Evolutionary conservation across 1,284 basidiomycete genomes (phyloP).

Genomic region (Ustilago trichophora): DNA sequence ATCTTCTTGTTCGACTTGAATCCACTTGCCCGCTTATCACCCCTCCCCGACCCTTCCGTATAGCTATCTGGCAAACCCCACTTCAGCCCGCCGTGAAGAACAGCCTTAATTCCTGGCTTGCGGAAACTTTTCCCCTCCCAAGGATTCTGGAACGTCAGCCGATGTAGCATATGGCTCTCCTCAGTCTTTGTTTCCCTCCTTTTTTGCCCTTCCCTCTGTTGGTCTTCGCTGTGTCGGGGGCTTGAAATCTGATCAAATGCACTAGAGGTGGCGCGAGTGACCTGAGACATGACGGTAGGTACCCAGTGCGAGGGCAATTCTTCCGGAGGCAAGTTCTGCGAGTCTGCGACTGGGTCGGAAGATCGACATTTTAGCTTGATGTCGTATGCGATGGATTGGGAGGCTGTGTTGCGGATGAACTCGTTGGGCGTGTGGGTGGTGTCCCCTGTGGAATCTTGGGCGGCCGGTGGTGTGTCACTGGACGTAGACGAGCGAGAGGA

Average conservation of each 20-base stretch:
- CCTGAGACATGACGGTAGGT: constrained; percentile 20
- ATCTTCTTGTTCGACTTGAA: constrained; percentile 30
- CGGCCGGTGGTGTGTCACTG: neutral
- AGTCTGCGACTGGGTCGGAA: constrained; percentile 25
- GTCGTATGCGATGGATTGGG: constrained; percentile 6
- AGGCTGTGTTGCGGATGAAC: neutral
- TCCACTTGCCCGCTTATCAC: constrained; percentile 7
- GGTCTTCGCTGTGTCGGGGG: too few relatives aligned
- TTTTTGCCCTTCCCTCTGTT: constrained; percentile 1
- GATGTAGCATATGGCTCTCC: constrained; percentile 32
- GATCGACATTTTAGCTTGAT: constrained; percentile 21
- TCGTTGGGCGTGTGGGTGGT: too few relatives aligned
- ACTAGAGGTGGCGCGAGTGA: constrained; percentile 25
- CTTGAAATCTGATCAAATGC: constrained; percentile 23
- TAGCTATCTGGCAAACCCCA: constrained; percentile 58
- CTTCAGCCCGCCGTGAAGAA: constrained; percentile 50
- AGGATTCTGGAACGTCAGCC: constrained; percentile 47
- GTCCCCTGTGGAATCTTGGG: too few relatives aligned
- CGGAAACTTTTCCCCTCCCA: constrained; percentile 46
- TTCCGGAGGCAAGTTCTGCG: constrained; percentile 8
- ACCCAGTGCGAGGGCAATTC: constrained; percentile 39
- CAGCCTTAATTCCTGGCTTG: constrained; percentile 31
- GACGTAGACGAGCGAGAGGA: constrained; percentile 16
- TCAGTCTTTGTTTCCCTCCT: constrained; percentile 1
- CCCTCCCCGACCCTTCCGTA: constrained; percentile 32